phyloP scores from a whole-genome alignment of 805 yeast species.

The Spathaspora sp. region DNA sequence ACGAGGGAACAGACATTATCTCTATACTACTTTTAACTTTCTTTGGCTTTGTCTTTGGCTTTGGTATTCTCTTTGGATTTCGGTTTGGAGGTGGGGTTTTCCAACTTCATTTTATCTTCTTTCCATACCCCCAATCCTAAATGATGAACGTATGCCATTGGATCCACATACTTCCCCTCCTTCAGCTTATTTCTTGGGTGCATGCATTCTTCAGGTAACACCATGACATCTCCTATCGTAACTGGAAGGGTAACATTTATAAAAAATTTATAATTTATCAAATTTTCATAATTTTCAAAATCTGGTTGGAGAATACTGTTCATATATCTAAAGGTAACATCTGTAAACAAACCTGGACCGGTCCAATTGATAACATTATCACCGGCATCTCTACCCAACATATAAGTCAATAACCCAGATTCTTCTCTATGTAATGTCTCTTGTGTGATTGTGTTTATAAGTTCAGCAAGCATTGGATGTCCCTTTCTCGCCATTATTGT shows the following conservation, averaged over 20 bases:
- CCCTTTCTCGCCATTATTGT: constrained; percentile 89
- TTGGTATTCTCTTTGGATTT: no score
- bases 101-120: no score
- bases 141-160: no score
- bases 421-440: constrained; percentile 57
- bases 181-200: no score
- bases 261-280: constrained; percentile 49
- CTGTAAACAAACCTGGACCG: constrained; percentile 96
- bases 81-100: constrained; percentile 10
- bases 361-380: constrained; percentile 69
- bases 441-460: constrained; percentile 75
- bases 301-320: constrained; percentile 32
- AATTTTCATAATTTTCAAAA: constrained; percentile 19
- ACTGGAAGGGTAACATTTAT: constrained; percentile 54
- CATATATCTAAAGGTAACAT: constrained; percentile 69
- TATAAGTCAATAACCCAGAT: constrained; percentile 37
- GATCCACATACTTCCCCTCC: no score
- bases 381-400: constrained; percentile 15
- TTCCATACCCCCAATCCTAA: no score
- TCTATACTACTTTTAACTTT: no score
- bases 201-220: constrained; percentile 47
- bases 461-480: constrained; percentile 84
- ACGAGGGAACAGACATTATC: no score
- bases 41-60: no score
- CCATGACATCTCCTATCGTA: constrained; percentile 61